A percentile compares a stretch with the other conserved stretches of the same genome.
Evolutionary conservation across 2,329 filamentous ascomycete species (phyloP).

Genomic region (Colletotrichum orbiculare): DNA sequence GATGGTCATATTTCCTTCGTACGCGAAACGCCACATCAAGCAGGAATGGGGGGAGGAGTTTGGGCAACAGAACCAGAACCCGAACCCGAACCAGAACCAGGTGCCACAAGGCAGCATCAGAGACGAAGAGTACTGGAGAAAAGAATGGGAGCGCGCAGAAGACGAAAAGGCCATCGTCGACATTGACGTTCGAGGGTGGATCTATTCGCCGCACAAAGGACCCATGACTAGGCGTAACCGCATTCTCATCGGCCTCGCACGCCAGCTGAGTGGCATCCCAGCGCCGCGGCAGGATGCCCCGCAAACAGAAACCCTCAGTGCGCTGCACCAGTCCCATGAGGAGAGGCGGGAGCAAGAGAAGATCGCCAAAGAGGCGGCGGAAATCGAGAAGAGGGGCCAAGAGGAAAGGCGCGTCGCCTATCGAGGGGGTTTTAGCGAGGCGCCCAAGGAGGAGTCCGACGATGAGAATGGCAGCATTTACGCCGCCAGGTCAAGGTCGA

Average conservation of each 20-base stretch:
- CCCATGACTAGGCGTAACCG: conserved; percentile 90
- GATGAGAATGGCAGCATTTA: conserved; percentile 48
- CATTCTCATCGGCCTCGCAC: conserved; percentile 85
- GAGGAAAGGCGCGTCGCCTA: conserved; percentile 77
- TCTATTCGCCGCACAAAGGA: conserved; percentile 86
- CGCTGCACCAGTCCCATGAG: conserved; percentile 56
- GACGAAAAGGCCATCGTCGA: conserved; percentile 89
- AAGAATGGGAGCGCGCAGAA: conserved; percentile 83
- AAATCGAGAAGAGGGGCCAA: conserved; percentile 78
- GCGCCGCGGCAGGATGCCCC: conserved; percentile 61
- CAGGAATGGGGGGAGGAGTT: conserved; percentile 49
- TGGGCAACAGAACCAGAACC: conserved; percentile 47
- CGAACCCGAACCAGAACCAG: conserved; percentile 47
- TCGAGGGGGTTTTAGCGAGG: conserved; percentile 80
- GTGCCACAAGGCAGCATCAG: conserved; percentile 55
- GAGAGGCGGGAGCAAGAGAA: conserved; percentile 68
- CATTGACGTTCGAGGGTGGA: conserved; percentile 95
- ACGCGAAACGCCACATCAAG: conserved; percentile 79
- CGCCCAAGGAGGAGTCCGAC: conserved; percentile 60
- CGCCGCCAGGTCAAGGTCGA: conserved; percentile 40
- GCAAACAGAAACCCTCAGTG: conserved; percentile 38
- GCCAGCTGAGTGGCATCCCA: conserved; percentile 88
- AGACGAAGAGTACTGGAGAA: conserved; percentile 79
- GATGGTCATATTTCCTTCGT: conserved; percentile 95
- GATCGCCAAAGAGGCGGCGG: conserved; percentile 79